Evolutionary conservation across 2,329 filamentous ascomycete genomes (phyloP), one percentile per base, ranked within the genome.

Genomic region (Aspergillus bombycis): DNA sequence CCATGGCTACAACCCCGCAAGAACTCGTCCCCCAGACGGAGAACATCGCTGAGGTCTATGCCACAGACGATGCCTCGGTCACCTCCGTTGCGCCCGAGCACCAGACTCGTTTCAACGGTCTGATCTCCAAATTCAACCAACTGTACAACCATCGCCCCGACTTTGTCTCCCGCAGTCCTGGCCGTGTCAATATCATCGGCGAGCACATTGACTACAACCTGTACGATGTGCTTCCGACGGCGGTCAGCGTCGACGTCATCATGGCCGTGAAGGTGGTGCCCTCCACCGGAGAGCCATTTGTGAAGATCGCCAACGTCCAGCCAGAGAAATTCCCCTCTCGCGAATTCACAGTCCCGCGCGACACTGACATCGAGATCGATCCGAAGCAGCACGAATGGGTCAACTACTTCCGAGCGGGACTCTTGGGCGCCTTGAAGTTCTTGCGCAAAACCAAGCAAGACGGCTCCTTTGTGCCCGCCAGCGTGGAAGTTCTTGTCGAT

Each of bases 161-260:
- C 63, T 97, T 97, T 73, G 88, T 98, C 23, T 88, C 94, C 11
- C 89, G 95, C 67, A 97, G 94, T 61, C 95, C 95, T 1, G 95
- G 95, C 64, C 88, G 95, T 69, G 95, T 99, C 69, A 98, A 98
- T 82, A 95, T 99, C 74, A 97, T 99, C 76, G 95, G 95, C 78
- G 95, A 99, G 85, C 95, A 99, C 82, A 97, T 99, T 74, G 95
- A 99, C 82, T 99, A 99, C 82, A 97, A 93, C 16, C 87, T 99
- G 23, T 99, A 98, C 83, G 90, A 95, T 71, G 94, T 97, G 64
- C 85, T 99, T 28, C 95, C 95, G 58, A 97, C 97, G 88, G 95
- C 94, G 66, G 93, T 98, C 69, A 93, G 91, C 7, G 91, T 93
- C 66, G 95, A 99, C 78, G 90, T 93, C 62, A 86, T 99, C 64